Evolutionary conservation across 176 grass and related monocot genomes (phyloP).

Genomic region (Triticum aestivum): IWGSC_CS_RefSeq_v2.1 NC_057808.1:328613009-328613508

Average conservation of each 20-base stretch:
- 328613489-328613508: constrained; percentile 31
- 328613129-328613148: too few species aligned
- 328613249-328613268: constrained; percentile 37
- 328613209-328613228: constrained; percentile 17
- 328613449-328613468: constrained; percentile 13
- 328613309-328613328: constrained; percentile 34
- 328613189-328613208: constrained; percentile 9
- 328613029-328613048: too few species aligned
- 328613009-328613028: too few species aligned
- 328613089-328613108: too few species aligned
- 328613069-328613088: too few species aligned
- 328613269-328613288: constrained; percentile 28
- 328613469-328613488: too few species aligned
- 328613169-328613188: constrained; percentile 59
- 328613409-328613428: constrained; percentile 25
- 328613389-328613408: constrained; percentile 46
- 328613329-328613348: constrained; percentile 42
- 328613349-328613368: not conserved
- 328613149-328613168: too few species aligned
- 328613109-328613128: too few species aligned
- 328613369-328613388: constrained; percentile 8
- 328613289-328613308: constrained; percentile 22
- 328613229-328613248: constrained; percentile 36
- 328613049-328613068: too few species aligned
- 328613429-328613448: constrained; percentile 27